These are phyloP conservation scores for Apiospora malaysiana DNA, from an alignment of 2,329 filamentous ascomycete species.

Conservation along the genomic window DNA sequence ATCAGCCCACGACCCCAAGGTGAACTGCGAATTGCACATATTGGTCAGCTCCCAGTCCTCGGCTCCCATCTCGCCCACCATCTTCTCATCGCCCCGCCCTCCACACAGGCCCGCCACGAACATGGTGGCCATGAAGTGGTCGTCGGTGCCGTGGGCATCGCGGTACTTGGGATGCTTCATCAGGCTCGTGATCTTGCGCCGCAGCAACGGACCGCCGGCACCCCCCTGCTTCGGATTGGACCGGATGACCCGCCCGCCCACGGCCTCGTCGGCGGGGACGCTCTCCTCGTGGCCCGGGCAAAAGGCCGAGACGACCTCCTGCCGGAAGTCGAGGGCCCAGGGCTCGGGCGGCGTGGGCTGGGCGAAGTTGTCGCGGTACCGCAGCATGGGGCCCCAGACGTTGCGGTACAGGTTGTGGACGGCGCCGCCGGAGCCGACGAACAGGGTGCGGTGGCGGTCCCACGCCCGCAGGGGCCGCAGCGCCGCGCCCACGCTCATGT, in stretches of 20 bases:
- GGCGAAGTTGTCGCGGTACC: constrained; percentile 67
- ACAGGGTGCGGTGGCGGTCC: constrained; percentile 55
- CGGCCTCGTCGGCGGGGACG: constrained; percentile 26
- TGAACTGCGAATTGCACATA: constrained; percentile 68
- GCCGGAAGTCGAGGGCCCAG: constrained; percentile 69
- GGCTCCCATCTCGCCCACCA: constrained; percentile 52
- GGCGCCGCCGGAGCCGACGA: constrained; percentile 65
- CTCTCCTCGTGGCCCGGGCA: constrained; percentile 45
- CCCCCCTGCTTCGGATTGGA: constrained; percentile 19
- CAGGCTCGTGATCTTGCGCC: constrained; percentile 61
- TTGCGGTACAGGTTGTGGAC: constrained; percentile 77
- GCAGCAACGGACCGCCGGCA: constrained; percentile 55
- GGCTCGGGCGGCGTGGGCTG: constrained; percentile 62
- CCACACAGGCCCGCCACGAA: constrained; percentile 66
- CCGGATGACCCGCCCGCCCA: constrained; percentile 6
- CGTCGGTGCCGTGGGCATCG: constrained; percentile 72
- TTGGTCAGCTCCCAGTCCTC: constrained; percentile 72
- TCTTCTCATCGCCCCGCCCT: constrained; percentile 51
- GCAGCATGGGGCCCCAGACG: constrained; percentile 67
- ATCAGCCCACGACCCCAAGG: constrained; percentile 48
- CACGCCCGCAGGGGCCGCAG: constrained; percentile 58
- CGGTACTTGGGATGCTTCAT: constrained; percentile 72
- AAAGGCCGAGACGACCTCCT: constrained; percentile 67
- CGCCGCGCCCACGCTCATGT: constrained; percentile 60
- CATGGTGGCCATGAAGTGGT: constrained; percentile 71